A percentile compares a stretch with the other conserved stretches of the same genome.
Conservation (phyloP, 495 filamentous ascomycete species). For the Penicillium manginii region DNA sequence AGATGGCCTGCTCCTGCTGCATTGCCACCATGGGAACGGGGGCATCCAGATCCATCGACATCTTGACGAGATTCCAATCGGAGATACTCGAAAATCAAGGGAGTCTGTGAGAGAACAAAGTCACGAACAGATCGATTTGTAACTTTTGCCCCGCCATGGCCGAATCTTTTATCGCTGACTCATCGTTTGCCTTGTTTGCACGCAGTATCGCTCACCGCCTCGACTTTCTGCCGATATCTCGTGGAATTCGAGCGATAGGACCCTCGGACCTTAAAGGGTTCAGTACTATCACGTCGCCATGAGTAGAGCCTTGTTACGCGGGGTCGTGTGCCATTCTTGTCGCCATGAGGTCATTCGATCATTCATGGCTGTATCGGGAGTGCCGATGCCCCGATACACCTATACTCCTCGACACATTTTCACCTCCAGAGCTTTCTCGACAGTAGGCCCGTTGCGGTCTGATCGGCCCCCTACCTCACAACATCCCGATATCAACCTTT, state of each 20-base stretch:
- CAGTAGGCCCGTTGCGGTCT: conserved; percentile 23
- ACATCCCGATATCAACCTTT: conserved; percentile 16
- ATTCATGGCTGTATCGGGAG: conserved; percentile 26
- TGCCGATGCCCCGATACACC: conserved; percentile 25
- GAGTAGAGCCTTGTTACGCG: conserved; percentile 35
- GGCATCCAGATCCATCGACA: conserved; percentile 75
- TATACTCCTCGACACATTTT: conserved; percentile 18
- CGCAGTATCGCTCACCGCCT: conserved; percentile 13
- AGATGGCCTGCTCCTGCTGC: conserved; percentile 46
- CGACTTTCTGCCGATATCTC: neutral
- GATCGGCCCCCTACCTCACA: conserved; percentile 26
- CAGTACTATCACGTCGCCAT: conserved; percentile 22
- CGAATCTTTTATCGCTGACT: conserved; percentile 30
- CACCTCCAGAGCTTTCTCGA: conserved; percentile 33
- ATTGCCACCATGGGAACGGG: conserved; percentile 58
- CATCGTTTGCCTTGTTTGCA: conserved; percentile 36
- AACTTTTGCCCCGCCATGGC: conserved; percentile 35
- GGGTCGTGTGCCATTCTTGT: conserved; percentile 32
- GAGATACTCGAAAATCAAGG: conserved; percentile 13
- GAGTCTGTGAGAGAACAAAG: conserved; percentile 12
- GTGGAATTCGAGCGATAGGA: neutral
- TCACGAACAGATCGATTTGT: conserved; percentile 24
- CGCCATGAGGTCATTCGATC: conserved; percentile 34
- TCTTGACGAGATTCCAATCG: conserved; percentile 31
- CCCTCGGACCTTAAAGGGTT: neutral